Base-by-base conservation (phyloP, 1,284 basidiomycete genomes). In the Jaminaea rosea region DNA sequence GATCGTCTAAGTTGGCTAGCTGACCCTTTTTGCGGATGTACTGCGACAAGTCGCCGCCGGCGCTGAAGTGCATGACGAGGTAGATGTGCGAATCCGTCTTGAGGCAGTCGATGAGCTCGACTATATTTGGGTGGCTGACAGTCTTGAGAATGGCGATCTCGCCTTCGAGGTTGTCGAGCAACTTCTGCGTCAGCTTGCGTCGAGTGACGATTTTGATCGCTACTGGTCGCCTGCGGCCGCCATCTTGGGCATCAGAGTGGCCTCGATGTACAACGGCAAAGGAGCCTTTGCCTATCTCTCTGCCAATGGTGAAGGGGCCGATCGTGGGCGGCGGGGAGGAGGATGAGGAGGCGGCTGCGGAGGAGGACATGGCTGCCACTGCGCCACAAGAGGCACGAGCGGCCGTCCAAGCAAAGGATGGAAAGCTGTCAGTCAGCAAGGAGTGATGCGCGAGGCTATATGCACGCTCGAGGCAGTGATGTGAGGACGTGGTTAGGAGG, bases 121-220 rank as follows among this genome's bases (percentile, higher is more conserved):
- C 96, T 52, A 99, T 87, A 77, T 97, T 91, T 49, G 86, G 81
- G 75, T 99, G 90, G 17, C 86, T 87, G 53, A 97, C 82, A 3
- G 85, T 84, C 78, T 96, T 97, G 67, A 98, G 83, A 62, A 99
- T 97, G 60, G 88, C 85, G 61, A 98, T 97, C 79, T 99, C 93
- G 66, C 86, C 89, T 75, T 96, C 89, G 26, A 98, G 82, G 72
- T 97, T 98, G 76, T 97, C 92, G 53, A 96, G 84, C 21, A 97
- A 82, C 78, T 97, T 98, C 23, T 85, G 79, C 23, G 86, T 91
- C 28, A 98, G 83, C 65, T 86, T 90, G 66, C 86, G 84, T 47
- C 86, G 83, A 55, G 85, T 87, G 55, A 99, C 90, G 3, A 89
- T 88, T 80, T 99, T 99, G 78, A 98, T 87, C 4, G 93, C 94